Conservation (phyloP, 2,329 filamentous ascomycete genomes). For the Beauveria bassiana region DNA sequence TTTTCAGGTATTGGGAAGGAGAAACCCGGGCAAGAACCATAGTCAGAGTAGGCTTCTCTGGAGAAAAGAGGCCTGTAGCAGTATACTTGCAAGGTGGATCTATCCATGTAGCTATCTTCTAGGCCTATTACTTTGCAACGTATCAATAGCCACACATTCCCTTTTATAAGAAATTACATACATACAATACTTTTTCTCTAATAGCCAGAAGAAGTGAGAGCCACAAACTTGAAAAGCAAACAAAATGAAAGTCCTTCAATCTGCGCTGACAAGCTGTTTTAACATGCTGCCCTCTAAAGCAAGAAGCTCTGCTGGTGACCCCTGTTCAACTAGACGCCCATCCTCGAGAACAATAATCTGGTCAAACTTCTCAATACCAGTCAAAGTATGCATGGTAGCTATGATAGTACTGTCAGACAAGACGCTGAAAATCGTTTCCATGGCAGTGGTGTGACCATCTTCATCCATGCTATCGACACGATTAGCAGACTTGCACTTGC, state of each 20-base stretch:
- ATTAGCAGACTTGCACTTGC: background rate
- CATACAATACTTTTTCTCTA: too few relatives aligned
- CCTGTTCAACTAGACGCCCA: background rate
- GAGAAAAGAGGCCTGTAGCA: too few relatives aligned
- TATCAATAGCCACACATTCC: too few relatives aligned
- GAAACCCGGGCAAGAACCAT: too few relatives aligned
- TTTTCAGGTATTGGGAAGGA: too few relatives aligned
- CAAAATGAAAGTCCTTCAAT: background rate
- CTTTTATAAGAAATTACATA: too few relatives aligned
- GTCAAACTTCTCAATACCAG: background rate
- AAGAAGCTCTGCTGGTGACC: background rate
- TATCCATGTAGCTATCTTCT: too few relatives aligned
- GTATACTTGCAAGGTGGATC: too few relatives aligned
- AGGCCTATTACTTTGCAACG: too few relatives aligned
- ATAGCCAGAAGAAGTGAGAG: too few relatives aligned
- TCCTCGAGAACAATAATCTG: background rate
- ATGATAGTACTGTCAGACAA: background rate
- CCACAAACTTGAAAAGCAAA: too few relatives aligned
- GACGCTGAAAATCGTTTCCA: background rate
- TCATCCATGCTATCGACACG: background rate
- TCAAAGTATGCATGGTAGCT: background rate
- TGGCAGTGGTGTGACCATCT: background rate
- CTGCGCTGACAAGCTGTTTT: background rate
- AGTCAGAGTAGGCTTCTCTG: too few relatives aligned
- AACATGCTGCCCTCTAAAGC: background rate